phyloP scores from a whole-genome alignment of 2,329 filamentous ascomycete species.

The Botryotinia narcissicola region DNA sequence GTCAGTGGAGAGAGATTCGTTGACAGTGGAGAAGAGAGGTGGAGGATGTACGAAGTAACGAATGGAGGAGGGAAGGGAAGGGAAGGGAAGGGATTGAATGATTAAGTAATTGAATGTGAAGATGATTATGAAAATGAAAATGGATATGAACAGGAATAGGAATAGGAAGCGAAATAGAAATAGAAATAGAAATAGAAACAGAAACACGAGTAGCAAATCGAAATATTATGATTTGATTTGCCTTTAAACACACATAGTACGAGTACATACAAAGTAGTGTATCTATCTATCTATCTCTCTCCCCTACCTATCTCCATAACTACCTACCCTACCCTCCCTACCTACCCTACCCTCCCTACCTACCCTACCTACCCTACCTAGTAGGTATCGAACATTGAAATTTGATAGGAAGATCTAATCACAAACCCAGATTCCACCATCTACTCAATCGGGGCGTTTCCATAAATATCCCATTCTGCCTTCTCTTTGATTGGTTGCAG shows the following conservation, averaged over 20 bases:
- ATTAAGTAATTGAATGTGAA: background rate
- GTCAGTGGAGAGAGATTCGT: background rate
- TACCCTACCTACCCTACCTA: background rate
- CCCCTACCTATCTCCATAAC: too few species aligned
- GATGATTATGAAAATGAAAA: background rate
- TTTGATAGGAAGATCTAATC: background rate
- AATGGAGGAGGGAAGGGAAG: background rate
- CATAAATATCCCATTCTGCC: background rate
- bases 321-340: too few species aligned
- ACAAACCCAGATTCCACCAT: background rate
- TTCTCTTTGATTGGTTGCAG: background rate
- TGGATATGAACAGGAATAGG: background rate
- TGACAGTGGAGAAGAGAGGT: background rate
- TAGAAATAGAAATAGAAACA: background rate
- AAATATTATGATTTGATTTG: background rate
- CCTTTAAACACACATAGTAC: background rate
- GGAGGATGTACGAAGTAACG: background rate
- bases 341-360: background rate
- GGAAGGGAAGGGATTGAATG: background rate
- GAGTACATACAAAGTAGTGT: background rate
- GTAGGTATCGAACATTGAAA: background rate
- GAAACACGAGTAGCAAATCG: background rate
- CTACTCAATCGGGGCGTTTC: background rate
- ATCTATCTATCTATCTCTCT: too few species aligned
- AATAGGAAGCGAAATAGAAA: background rate